Evolutionary conservation across 1,284 basidiomycete genomes (phyloP).

Genomic region (Irpex sp.): DNA sequence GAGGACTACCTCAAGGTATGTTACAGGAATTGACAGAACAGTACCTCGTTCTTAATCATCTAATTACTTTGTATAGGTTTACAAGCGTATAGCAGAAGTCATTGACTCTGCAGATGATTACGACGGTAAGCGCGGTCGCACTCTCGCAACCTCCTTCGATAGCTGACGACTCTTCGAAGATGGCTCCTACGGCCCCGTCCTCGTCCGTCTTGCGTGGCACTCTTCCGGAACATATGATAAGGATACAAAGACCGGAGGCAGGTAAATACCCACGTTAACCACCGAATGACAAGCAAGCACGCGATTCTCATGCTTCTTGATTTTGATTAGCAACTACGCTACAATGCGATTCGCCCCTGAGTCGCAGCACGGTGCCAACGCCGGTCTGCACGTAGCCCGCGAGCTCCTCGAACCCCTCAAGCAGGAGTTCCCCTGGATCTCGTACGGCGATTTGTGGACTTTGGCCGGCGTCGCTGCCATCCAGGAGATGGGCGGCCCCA

Average conservation of each 20-base stretch:
- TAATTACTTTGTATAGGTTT: constrained; percentile 53
- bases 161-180: constrained; percentile 42
- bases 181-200: constrained; percentile 87
- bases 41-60: background rate
- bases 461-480: constrained; percentile 84
- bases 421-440: constrained; percentile 85
- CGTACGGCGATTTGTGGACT: constrained; percentile 94
- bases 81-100: constrained; percentile 78
- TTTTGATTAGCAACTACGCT: constrained; percentile 74
- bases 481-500: constrained; percentile 84
- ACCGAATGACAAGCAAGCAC: background rate
- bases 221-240: constrained; percentile 91
- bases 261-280: constrained; percentile 38
- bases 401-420: constrained; percentile 87
- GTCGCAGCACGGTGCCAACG: constrained; percentile 83
- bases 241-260: constrained; percentile 83
- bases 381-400: constrained; percentile 82
- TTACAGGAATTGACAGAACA: background rate
- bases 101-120: constrained; percentile 75
- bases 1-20: constrained; percentile 84
- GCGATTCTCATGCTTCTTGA: background rate
- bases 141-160: constrained; percentile 7
- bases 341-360: constrained; percentile 95
- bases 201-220: constrained; percentile 95
- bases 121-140: constrained; percentile 58